phyloP scores from a whole-genome alignment of 2,329 filamentous ascomycete genomes.

The Sporothrix luriei region DNA sequence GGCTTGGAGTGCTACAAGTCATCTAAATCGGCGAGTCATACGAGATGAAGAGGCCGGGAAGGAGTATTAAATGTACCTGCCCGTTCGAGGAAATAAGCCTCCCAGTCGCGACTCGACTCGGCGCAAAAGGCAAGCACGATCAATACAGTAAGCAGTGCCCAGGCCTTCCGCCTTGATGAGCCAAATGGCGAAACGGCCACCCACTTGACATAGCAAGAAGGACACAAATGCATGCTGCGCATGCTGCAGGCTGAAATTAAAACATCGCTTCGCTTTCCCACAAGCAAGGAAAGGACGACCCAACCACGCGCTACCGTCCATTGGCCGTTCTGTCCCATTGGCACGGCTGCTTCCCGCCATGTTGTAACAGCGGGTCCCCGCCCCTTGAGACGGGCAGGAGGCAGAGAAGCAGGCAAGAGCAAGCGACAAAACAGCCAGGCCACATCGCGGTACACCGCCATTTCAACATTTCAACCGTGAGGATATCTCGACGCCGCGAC shows the following conservation, averaged over 20 bases:
- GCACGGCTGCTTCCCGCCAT: slow-evolving; percentile 24
- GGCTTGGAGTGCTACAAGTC: not conserved
- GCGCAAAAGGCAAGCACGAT: not conserved
- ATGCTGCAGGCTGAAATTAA: slow-evolving; percentile 1
- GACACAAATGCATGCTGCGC: not conserved
- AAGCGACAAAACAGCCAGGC: not conserved
- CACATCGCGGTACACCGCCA: slow-evolving; percentile 15
- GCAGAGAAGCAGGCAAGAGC: not conserved
- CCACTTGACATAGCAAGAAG: slow-evolving; percentile 9
- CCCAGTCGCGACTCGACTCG: not conserved
- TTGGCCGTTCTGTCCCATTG: slow-evolving; percentile 29
- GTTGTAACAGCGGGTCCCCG: slow-evolving; percentile 25
- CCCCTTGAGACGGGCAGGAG: slow-evolving; percentile 23
- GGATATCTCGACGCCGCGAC: not conserved
- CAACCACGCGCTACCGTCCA: not conserved
- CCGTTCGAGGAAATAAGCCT: not conserved
- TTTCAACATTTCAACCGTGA: slow-evolving; percentile 9
- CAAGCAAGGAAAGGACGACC: slow-evolving; percentile 8
- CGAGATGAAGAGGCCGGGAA: no score
- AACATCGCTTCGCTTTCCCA: slow-evolving; percentile 10
- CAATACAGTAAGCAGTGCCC: not conserved
- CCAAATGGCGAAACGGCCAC: not conserved
- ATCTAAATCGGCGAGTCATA: not conserved
- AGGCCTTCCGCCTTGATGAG: not conserved
- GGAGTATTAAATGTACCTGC: not conserved